Conservation (phyloP, 257 asterid species). For the Oldenlandia corymbosa region DNA sequence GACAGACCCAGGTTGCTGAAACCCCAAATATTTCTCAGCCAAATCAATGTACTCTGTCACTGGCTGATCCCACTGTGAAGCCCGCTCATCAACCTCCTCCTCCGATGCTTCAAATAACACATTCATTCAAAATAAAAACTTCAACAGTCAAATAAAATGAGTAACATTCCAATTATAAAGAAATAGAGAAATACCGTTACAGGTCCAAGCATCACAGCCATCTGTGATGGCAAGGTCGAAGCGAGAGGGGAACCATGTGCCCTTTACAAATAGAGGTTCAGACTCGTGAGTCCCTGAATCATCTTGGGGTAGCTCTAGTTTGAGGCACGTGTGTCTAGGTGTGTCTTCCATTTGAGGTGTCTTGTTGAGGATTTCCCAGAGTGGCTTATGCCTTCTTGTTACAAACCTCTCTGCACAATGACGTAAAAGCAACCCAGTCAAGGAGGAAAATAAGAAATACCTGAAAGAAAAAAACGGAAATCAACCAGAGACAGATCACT, state of each 20-base stretch:
- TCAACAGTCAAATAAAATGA: neutral
- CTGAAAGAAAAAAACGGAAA: too few species aligned
- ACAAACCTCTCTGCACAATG: neutral
- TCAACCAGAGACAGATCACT: too few species aligned
- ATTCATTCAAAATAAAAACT: neutral
- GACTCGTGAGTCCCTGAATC: slow-evolving; percentile 15
- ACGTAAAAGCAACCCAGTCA: neutral
- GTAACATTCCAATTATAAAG: neutral
- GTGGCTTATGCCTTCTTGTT: neutral
- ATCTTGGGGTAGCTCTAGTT: slow-evolving; percentile 39
- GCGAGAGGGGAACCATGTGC: slow-evolving; percentile 67
- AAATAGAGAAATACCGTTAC: slow-evolving; percentile 40
- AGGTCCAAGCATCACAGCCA: slow-evolving; percentile 70
- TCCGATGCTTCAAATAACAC: slow-evolving; percentile 48
- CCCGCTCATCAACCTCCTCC: slow-evolving; percentile 82
- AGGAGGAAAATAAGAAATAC: too few species aligned
- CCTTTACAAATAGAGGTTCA: slow-evolving; percentile 73
- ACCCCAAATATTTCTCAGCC: slow-evolving; percentile 72
- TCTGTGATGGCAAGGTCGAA: slow-evolving; percentile 69
- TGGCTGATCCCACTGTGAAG: slow-evolving; percentile 86
- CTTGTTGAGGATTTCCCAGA: neutral
- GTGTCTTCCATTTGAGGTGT: slow-evolving; percentile 10
- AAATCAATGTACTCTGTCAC: slow-evolving; percentile 62
- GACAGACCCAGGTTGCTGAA: slow-evolving; percentile 80
- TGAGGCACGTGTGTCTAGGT: slow-evolving; percentile 69